Evolutionary conservation across 441 rosid species (phyloP).

Genomic region (Monsonia emarginata): DNA sequence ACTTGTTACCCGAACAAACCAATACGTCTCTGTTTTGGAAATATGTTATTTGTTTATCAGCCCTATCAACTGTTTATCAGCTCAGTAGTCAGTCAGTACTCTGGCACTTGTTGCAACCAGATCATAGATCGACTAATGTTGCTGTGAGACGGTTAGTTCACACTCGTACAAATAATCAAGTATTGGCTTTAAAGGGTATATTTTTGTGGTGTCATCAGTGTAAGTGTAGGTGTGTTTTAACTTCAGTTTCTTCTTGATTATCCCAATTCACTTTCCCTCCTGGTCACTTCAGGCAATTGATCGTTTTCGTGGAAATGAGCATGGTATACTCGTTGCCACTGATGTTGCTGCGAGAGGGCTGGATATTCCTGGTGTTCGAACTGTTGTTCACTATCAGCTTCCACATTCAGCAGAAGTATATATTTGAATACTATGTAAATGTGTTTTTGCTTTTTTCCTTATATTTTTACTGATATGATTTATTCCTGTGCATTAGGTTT

Average conservation of each 20-base stretch:
- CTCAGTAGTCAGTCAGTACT: not conserved
- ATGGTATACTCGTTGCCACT: slow-evolving; percentile 81
- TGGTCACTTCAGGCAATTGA: slow-evolving; percentile 63
- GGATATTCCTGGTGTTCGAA: slow-evolving; percentile 87
- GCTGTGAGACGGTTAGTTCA: not conserved
- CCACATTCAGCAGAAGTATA: slow-evolving; percentile 91
- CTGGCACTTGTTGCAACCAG: not conserved
- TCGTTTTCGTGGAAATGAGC: slow-evolving; percentile 67
- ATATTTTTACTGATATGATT: not conserved
- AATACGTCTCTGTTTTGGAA: not conserved
- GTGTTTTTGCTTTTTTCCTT: slow-evolving; percentile 1
- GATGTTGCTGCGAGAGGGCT: slow-evolving; percentile 98
- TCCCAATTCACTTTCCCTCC: slow-evolving; percentile 9
- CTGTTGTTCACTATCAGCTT: slow-evolving; percentile 91
- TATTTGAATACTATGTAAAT: slow-evolving; percentile 9
- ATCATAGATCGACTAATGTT: not conserved
- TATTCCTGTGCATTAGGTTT: slow-evolving; percentile 43
- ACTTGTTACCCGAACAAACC: not conserved
- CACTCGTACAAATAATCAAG: not conserved
- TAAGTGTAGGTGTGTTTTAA: not conserved
- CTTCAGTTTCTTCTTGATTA: slow-evolving; percentile 17
- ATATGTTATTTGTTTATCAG: not conserved
- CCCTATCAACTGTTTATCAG: not conserved
- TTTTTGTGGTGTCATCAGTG: not conserved
- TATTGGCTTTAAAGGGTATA: not conserved